Percentiles rank a stretch among this genome's conserved stretches.
Conservation (phyloP, 331 rosid genomes). For the Rhamnella rubrinervis region DNA sequence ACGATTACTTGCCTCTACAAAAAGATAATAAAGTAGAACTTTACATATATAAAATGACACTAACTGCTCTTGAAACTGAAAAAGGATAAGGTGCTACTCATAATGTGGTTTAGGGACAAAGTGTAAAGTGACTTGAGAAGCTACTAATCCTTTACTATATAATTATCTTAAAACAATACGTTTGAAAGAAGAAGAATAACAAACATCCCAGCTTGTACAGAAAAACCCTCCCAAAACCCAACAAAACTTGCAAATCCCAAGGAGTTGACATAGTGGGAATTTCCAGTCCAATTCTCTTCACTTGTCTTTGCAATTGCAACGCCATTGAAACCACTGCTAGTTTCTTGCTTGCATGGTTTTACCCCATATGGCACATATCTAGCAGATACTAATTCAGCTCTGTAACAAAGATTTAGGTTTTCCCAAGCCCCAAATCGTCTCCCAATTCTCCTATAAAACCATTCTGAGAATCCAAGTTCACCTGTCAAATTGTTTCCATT, state of each 20-base stretch:
- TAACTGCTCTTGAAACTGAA: no score
- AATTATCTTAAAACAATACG: not conserved
- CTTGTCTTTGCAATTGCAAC: slow-evolving; percentile 10
- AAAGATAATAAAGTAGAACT: no score
- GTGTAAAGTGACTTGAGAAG: no score
- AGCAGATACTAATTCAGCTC: not conserved
- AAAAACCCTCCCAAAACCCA: slow-evolving; percentile 7
- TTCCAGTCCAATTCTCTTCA: not conserved
- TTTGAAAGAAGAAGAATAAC: not conserved
- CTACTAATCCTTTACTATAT: not conserved
- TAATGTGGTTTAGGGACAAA: no score
- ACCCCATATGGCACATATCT: slow-evolving; percentile 18
- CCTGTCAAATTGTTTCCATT: slow-evolving; percentile 35
- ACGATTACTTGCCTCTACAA: no score
- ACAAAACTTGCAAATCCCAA: slow-evolving; percentile 7
- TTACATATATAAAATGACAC: no score
- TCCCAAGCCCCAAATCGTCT: slow-evolving; percentile 33
- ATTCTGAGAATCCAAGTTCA: slow-evolving; percentile 21
- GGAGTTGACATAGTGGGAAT: not conserved
- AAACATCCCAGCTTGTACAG: not conserved
- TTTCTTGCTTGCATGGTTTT: slow-evolving; percentile 24
- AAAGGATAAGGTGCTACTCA: no score
- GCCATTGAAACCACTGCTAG: not conserved
- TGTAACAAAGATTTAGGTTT: slow-evolving; percentile 29
- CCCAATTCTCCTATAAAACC: slow-evolving; percentile 29